A percentile compares a stretch with the other conserved stretches of the same genome.
These are phyloP conservation scores for Hibiscus mutabilis DNA, from an alignment of 345 rosid genomes.

Conservation along the genomic window DNA sequence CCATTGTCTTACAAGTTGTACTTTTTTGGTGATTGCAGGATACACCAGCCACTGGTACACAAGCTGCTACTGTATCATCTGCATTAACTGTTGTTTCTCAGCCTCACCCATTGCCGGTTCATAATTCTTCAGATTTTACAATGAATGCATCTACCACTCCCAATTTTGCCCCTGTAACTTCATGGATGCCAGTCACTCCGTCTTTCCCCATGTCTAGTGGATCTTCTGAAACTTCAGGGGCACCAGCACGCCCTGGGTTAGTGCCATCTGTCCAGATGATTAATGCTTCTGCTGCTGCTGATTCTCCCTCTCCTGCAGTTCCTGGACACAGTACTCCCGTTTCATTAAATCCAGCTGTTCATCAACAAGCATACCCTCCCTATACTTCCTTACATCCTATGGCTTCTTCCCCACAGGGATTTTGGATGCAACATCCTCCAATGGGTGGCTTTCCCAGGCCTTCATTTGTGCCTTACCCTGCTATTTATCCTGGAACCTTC, in stretches of 20 bases:
- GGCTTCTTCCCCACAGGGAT: slow-evolving; percentile 58
- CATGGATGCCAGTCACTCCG: slow-evolving; percentile 24
- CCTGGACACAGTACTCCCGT: slow-evolving; percentile 41
- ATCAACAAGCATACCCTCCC: slow-evolving; percentile 55
- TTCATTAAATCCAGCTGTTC: slow-evolving; percentile 37
- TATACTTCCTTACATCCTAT: slow-evolving; percentile 54
- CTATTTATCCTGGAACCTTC: slow-evolving; percentile 51
- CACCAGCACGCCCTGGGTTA: slow-evolving; percentile 39
- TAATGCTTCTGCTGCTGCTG: slow-evolving; percentile 33
- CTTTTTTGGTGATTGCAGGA: slow-evolving; percentile 29
- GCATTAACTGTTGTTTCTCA: slow-evolving; percentile 30
- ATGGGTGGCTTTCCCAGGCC: slow-evolving; percentile 57
- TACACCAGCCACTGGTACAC: slow-evolving; percentile 25
- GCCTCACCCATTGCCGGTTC: slow-evolving; percentile 29
- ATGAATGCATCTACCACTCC: slow-evolving; percentile 22
- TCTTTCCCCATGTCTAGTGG: slow-evolving; percentile 39
- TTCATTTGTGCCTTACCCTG: slow-evolving; percentile 51
- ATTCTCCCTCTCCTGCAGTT: slow-evolving; percentile 34
- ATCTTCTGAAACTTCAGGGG: slow-evolving; percentile 28
- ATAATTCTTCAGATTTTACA: slow-evolving; percentile 30
- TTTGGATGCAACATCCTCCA: slow-evolving; percentile 72
- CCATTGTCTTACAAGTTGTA: background rate
- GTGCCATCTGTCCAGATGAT: slow-evolving; percentile 22
- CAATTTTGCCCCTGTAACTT: slow-evolving; percentile 27
- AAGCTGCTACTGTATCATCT: slow-evolving; percentile 27